Conservation (phyloP, 2,329 filamentous ascomycete genomes). For the Colletotrichum musae region DNA sequence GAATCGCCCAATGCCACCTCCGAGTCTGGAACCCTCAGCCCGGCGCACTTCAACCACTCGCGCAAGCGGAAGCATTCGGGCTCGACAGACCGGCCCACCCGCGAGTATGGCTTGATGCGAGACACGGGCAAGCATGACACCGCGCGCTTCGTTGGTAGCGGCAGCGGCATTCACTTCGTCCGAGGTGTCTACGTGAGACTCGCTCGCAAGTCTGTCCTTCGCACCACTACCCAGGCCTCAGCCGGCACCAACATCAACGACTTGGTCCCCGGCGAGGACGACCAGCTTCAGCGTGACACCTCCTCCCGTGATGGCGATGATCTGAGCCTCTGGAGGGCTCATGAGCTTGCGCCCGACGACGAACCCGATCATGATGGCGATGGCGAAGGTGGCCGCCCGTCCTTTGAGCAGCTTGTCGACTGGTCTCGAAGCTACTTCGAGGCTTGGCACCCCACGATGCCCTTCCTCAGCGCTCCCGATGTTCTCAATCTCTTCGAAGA, state of each 20-base stretch:
- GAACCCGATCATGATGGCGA: neutral
- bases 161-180: constrained; percentile 72
- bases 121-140: constrained; percentile 61
- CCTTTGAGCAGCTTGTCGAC: constrained; percentile 63
- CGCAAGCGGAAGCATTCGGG: constrained; percentile 50
- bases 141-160: constrained; percentile 69
- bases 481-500: constrained; percentile 63
- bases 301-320: constrained; percentile 36
- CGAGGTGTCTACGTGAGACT: constrained; percentile 67
- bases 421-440: constrained; percentile 70
- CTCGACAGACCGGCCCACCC: constrained; percentile 46
- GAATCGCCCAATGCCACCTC: constrained; percentile 49
- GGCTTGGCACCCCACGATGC: constrained; percentile 70
- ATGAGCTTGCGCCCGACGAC: constrained; percentile 49
- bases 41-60: constrained; percentile 42
- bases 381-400: constrained; percentile 39
- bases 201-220: constrained; percentile 45
- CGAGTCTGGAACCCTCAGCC: constrained; percentile 44
- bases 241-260: constrained; percentile 46
- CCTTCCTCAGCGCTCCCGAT: constrained; percentile 68
- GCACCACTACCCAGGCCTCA: constrained; percentile 22
- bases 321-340: constrained; percentile 52
- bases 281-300: constrained; percentile 54
- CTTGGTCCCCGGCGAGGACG: constrained; percentile 71
- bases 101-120: constrained; percentile 62